Evolutionary conservation across 441 rosid species (phyloP).

Genomic region (Raphanus hybrid): DNA sequence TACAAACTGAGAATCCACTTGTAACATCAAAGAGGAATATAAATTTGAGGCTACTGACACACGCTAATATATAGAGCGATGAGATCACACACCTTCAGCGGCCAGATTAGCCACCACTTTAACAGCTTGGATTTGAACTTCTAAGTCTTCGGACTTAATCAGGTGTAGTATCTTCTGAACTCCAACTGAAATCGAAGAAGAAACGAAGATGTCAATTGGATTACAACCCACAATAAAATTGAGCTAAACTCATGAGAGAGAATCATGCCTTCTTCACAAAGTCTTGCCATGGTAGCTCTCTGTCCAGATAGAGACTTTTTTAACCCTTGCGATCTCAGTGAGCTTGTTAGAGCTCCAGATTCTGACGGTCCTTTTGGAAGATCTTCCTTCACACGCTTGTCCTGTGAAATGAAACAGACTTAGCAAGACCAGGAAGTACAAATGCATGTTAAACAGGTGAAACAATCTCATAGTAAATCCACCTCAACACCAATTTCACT

Average conservation of each 20-base stretch:
- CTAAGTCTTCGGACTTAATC: slow-evolving; percentile 77
- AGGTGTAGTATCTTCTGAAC: slow-evolving; percentile 81
- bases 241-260: slow-evolving; percentile 14
- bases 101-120: slow-evolving; percentile 97
- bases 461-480: slow-evolving; percentile 30
- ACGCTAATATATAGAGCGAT: slow-evolving; percentile 17
- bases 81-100: slow-evolving; percentile 74
- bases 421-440: slow-evolving; percentile 43
- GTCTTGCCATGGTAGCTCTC: slow-evolving; percentile 89
- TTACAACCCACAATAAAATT: slow-evolving; percentile 5
- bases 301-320: slow-evolving; percentile 72
- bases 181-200: slow-evolving; percentile 61
- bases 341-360: slow-evolving; percentile 46
- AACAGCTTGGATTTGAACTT: slow-evolving; percentile 87
- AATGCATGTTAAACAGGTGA: slow-evolving; percentile 24
- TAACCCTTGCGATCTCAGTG: slow-evolving; percentile 61
- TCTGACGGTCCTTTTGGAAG: slow-evolving; percentile 53
- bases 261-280: slow-evolving; percentile 88
- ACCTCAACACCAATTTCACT: slow-evolving; percentile 64
- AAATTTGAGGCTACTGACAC: slow-evolving; percentile 5
- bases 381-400: slow-evolving; percentile 63
- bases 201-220: slow-evolving; percentile 33
- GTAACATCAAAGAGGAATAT: too few relatives aligned
- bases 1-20: not conserved
- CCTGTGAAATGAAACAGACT: slow-evolving; percentile 59